phyloP scores from a whole-genome alignment of 1,139 yeast genomes.

The Kodamaea plutei region DNA sequence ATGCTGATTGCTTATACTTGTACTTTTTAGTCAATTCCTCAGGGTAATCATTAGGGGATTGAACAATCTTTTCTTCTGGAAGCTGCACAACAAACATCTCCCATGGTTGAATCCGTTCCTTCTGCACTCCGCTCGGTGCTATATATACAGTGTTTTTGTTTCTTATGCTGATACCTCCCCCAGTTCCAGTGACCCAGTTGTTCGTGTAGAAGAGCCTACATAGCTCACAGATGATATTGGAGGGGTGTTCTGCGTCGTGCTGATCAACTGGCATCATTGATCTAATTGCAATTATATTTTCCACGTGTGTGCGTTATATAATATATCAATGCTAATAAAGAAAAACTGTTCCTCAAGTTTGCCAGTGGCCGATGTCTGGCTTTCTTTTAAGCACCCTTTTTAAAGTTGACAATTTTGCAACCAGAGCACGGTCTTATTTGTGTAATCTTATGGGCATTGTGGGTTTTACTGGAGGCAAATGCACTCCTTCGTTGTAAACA shows the following conservation, averaged over 20 bases:
- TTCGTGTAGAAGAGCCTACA: constrained; percentile 74
- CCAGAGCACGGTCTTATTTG: too few species aligned
- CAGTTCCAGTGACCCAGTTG: constrained; percentile 95
- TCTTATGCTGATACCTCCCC: constrained; percentile 87
- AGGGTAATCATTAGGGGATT: constrained; percentile 53
- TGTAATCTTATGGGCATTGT: too few species aligned
- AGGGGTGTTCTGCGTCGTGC: constrained; percentile 72
- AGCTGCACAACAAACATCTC: constrained; percentile 77
- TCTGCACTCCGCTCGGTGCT: constrained; percentile 95
- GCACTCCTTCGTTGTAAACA: too few species aligned
- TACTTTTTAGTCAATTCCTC: constrained; percentile 36
- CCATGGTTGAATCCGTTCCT: constrained; percentile 78
- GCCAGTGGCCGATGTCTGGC: too few species aligned
- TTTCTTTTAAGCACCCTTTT: too few species aligned
- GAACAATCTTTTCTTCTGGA: constrained; percentile 49
- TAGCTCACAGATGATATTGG: constrained; percentile 77
- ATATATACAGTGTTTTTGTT: constrained; percentile 59
- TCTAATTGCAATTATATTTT: too few species aligned
- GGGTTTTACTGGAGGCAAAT: too few species aligned
- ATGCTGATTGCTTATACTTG: constrained; percentile 80
- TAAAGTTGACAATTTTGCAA: too few species aligned
- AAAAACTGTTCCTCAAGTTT: too few species aligned
- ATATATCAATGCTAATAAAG: too few species aligned
- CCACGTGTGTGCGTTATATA: too few species aligned
- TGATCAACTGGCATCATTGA: too few species aligned